These are phyloP conservation scores for Botrytis aclada DNA, from an alignment of 2,329 filamentous ascomycete genomes.

Conservation along the genomic window DNA sequence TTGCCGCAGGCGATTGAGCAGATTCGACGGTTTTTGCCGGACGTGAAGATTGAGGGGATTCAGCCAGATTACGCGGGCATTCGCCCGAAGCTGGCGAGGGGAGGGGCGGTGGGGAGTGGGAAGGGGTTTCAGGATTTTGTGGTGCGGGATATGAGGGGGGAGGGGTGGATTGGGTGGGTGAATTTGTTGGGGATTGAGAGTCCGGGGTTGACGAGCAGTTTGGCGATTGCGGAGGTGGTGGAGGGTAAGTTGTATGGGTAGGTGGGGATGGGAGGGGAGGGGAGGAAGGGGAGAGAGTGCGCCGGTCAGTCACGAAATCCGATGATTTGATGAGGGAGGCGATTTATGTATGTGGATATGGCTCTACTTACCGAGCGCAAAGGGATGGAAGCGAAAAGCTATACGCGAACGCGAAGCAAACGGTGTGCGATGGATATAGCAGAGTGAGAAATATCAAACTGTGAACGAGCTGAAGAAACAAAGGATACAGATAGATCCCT, in stretches of 20 bases:
- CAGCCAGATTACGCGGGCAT: conserved; percentile 87
- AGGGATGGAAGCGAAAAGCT: too few relatives aligned
- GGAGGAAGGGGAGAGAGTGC: neutral
- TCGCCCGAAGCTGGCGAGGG: conserved; percentile 71
- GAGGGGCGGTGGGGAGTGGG: conserved; percentile 58
- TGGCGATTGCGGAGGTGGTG: conserved; percentile 86
- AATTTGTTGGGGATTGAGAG: conserved; percentile 93
- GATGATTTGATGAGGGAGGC: neutral
- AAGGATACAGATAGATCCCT: neutral
- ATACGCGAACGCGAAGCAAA: too few relatives aligned
- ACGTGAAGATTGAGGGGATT: conserved; percentile 63
- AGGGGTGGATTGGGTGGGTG: conserved; percentile 77
- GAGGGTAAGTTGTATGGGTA: conserved; percentile 36
- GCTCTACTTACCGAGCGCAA: too few relatives aligned
- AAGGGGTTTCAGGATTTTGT: conserved; percentile 81
- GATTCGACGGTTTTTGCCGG: conserved; percentile 77
- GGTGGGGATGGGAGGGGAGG: too few relatives aligned
- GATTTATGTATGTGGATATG: neutral
- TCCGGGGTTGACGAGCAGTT: conserved; percentile 79
- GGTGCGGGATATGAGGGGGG: conserved; percentile 61
- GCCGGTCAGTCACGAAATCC: too few relatives aligned
- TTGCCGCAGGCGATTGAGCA: conserved; percentile 66
- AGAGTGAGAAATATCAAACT: neutral
- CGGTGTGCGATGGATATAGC: neutral
- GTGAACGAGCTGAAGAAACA: neutral